phyloP scores from a whole-genome alignment of 768 basidiomycete species.

The Tylopilus rubrobrunneus region DNA sequence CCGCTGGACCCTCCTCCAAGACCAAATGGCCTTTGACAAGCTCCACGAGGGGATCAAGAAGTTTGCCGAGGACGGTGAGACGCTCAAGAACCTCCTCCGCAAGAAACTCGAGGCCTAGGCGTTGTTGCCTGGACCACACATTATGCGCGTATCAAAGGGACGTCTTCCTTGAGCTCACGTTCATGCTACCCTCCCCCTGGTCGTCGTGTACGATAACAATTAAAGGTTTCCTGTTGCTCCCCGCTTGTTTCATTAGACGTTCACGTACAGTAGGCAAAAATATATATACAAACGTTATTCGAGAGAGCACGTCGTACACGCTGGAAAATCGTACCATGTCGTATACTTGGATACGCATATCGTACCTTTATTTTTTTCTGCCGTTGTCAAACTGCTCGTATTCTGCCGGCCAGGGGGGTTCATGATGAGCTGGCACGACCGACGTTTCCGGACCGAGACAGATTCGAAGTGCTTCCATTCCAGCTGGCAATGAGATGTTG shows the following conservation, averaged over 20 bases:
- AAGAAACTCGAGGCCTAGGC: conserved; percentile 46
- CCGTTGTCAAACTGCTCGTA: no score
- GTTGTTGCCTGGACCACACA: no score
- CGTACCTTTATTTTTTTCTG: no score
- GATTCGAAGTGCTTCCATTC: not conserved
- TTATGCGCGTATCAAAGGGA: no score
- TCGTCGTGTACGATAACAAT: not conserved
- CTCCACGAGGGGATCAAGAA: conserved; percentile 98
- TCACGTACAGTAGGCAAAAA: not conserved
- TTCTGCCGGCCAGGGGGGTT: not conserved
- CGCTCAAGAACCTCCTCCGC: conserved; percentile 79
- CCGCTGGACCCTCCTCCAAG: conserved; percentile 90
- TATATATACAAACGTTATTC: not conserved
- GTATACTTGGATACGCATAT: not conserved
- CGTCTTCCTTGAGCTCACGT: no score
- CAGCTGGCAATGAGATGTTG: not conserved
- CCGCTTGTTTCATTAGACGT: no score
- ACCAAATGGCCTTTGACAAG: conserved; percentile 98
- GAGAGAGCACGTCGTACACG: no score
- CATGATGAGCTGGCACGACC: not conserved
- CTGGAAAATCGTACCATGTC: not conserved
- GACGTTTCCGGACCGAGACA: not conserved
- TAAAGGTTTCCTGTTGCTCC: no score
- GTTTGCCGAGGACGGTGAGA: conserved; percentile 92
- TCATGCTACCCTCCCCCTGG: not conserved